Percentiles rank a stretch among this genome's conserved stretches.
phyloP scores from a whole-genome alignment of 352 stramenopile species.

The Pythium phragmiticola region DNA sequence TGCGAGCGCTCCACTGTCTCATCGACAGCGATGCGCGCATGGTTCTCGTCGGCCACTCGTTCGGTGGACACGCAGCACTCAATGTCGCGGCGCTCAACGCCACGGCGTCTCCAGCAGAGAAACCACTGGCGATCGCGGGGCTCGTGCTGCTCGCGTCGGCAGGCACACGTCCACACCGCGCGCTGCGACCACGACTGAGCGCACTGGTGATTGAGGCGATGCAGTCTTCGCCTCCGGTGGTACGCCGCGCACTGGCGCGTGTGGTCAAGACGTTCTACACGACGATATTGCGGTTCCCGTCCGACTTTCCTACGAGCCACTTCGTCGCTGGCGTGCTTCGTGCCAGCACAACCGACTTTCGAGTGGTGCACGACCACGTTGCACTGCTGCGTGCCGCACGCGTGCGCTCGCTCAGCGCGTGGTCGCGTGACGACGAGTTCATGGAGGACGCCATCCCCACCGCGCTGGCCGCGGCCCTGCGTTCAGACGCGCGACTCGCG shows the following conservation, averaged over 20 bases:
- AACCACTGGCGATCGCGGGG: slow-evolving; percentile 34
- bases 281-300: slow-evolving; percentile 45
- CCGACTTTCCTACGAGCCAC: slow-evolving; percentile 41
- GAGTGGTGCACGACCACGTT: slow-evolving; percentile 34
- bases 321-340: slow-evolving; percentile 58
- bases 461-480: slow-evolving; percentile 35
- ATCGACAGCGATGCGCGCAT: slow-evolving; percentile 33
- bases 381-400: slow-evolving; percentile 17
- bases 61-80: slow-evolving; percentile 54
- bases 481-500: slow-evolving; percentile 36
- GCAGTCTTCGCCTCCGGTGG: slow-evolving; percentile 26
- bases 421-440: slow-evolving; percentile 56
- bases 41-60: slow-evolving; percentile 67
- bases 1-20: slow-evolving; percentile 44
- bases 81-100: slow-evolving; percentile 46
- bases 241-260: slow-evolving; percentile 21
- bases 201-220: slow-evolving; percentile 36
- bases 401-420: slow-evolving; percentile 54
- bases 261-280: slow-evolving; percentile 50
- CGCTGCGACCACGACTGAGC: slow-evolving; percentile 35
- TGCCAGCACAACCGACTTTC: slow-evolving; percentile 48
- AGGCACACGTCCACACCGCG: slow-evolving; percentile 45
- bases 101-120: slow-evolving; percentile 14
- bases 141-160: slow-evolving; percentile 51
- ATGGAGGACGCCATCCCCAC: slow-evolving; percentile 59